Evolutionary conservation across 495 filamentous ascomycete species (phyloP), one percentile per base, ranked within the genome.

Genomic region (Paragyromitra xinjiangensis): DNA sequence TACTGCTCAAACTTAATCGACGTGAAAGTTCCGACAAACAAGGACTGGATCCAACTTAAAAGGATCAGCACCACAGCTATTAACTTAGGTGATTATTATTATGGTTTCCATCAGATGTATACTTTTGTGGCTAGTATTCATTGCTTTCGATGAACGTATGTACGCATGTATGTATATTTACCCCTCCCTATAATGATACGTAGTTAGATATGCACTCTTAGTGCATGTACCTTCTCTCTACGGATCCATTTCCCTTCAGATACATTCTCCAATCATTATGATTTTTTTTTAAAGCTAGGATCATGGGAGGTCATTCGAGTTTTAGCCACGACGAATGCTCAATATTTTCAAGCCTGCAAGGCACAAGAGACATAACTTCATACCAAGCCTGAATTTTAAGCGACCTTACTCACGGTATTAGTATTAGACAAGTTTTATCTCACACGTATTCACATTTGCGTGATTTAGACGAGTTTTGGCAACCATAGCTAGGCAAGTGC

Each of bases 281-380:
- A 24, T 34, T 34, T 62, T 34, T 62, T n/a, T 19, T 40, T 14
- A 40, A 6, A 6, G 3, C 64, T 68, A 19, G 64, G 44, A 75
- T 75, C 65, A 75, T 64, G 48, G 59, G 48, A 62, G 34, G 66
- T 64, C 73, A 75, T 75, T 75, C 73, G 58, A 56, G 62, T 69
- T 42, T 63, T 56, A 24, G 48, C 48, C 19, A 50, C 45, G 16
- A n/a, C 39, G 19, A 44, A n/a, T 16, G 26, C 34, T 24, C 26
- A 8, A 45, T 64, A 9, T 24, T 61, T 64, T 65, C 11, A 50
- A 22, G 59, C 3, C 59, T 42, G 59, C n/a, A 63, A 63, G 59
- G 59, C n/a, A 44, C 37, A 63, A 63, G n/a, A 44, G 59, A 63
- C 39, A 12, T 34, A 58, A 9, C 22, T 19, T 8, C 50, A n/a